Evolutionary conservation across 2,329 filamentous ascomycete species (phyloP).

Genomic region (Neofusicoccum parvum): DNA sequence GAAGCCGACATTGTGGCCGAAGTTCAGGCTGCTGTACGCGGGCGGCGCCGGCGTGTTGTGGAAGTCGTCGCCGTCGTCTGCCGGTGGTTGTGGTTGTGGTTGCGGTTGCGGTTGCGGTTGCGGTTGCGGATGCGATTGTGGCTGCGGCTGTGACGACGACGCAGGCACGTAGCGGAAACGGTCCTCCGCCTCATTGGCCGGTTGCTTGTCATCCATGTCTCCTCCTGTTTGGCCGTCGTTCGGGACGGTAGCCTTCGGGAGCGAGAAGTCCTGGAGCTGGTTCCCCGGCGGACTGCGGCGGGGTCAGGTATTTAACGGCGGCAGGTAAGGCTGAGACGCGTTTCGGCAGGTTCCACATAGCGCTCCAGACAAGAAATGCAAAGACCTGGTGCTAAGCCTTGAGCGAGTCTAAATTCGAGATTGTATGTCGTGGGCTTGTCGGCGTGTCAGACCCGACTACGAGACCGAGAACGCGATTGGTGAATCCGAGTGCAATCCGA

Average conservation of each 20-base stretch:
- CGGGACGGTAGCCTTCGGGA: background rate
- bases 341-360: background rate
- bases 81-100: background rate
- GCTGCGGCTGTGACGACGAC: background rate
- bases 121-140: too few relatives aligned
- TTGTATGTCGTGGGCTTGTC: background rate
- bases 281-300: background rate
- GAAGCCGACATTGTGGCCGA: background rate
- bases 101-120: too few relatives aligned
- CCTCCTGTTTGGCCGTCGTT: background rate
- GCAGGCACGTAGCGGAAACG: background rate
- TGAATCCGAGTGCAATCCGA: background rate
- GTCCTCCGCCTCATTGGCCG: background rate
- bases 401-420: background rate
- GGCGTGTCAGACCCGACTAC: background rate
- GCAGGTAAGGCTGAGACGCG: background rate
- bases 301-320: background rate
- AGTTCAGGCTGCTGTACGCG: background rate
- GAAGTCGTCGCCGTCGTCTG: background rate
- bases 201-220: background rate
- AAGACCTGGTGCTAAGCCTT: background rate
- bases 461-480: background rate
- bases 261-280: background rate
- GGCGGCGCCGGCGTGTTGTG: background rate
- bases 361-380: background rate